These are phyloP conservation scores for Fagopyrum esculentum DNA, from an alignment of 148 eudicot species.

Conservation along the genomic window DNA sequence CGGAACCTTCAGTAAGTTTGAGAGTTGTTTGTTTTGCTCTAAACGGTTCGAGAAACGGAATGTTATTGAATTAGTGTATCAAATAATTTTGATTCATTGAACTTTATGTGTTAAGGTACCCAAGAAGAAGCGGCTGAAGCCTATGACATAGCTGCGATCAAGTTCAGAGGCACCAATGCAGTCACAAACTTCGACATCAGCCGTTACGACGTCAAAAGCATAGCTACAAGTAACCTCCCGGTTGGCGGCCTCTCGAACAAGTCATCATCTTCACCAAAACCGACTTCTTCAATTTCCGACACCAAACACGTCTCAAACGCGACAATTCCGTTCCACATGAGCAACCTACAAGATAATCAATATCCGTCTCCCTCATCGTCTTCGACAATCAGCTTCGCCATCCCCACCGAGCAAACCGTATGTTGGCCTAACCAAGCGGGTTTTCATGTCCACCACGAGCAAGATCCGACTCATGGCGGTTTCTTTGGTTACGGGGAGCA, in stretches of 20 bases:
- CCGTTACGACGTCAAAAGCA: constrained; percentile 78
- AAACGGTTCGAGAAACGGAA: too few relatives aligned
- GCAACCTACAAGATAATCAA: background rate
- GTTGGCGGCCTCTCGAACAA: constrained; percentile 42
- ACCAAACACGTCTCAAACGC: constrained; percentile 19
- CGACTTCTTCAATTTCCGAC: constrained; percentile 26
- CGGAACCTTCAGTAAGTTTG: constrained; percentile 76
- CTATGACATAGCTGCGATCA: constrained; percentile 89
- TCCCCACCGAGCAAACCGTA: background rate
- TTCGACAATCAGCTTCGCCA: background rate
- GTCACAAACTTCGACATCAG: constrained; percentile 93
- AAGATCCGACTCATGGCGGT: background rate
- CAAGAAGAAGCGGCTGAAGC: constrained; percentile 99
- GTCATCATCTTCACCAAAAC: constrained; percentile 21
- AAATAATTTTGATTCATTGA: too few relatives aligned
- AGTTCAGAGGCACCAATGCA: constrained; percentile 77
- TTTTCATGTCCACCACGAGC: background rate
- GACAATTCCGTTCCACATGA: constrained; percentile 13
- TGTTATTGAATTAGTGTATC: too few relatives aligned
- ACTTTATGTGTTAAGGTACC: constrained; percentile 35
- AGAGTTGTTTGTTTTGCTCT: too few relatives aligned
- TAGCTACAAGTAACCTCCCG: constrained; percentile 60
- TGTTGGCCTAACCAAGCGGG: background rate
- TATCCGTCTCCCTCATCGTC: background rate
- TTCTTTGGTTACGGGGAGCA: constrained; percentile 9